These are phyloP conservation scores for Epichloe sylvatica DNA, from an alignment of 2,329 filamentous ascomycete genomes.

Conservation along the genomic window DNA sequence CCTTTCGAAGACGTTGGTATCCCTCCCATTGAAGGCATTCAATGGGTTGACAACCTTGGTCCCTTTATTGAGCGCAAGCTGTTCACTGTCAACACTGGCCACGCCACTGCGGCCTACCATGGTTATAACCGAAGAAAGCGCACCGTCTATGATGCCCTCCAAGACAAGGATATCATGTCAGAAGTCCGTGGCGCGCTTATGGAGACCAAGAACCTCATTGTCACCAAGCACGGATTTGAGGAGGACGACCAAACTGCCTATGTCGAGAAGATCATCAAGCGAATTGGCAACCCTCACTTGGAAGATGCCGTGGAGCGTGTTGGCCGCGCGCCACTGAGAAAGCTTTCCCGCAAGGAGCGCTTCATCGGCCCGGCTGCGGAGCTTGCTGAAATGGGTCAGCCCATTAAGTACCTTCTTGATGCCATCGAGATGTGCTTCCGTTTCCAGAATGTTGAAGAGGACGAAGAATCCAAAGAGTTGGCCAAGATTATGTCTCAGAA, in stretches of 20 bases:
- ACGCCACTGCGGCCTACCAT: slow-evolving; percentile 92
- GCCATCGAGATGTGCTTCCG: slow-evolving; percentile 84
- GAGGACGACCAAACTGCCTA: slow-evolving; percentile 68
- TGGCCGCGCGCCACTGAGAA: slow-evolving; percentile 83
- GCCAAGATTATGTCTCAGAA: slow-evolving; percentile 71
- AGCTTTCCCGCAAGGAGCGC: slow-evolving; percentile 87
- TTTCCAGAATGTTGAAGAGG: slow-evolving; percentile 87
- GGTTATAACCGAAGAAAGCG: slow-evolving; percentile 75
- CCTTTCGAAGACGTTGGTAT: slow-evolving; percentile 57
- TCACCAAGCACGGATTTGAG: slow-evolving; percentile 70
- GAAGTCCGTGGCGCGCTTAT: slow-evolving; percentile 67
- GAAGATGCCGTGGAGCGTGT: slow-evolving; percentile 92
- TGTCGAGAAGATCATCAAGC: slow-evolving; percentile 79
- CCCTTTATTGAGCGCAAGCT: slow-evolving; percentile 99
- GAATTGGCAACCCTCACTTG: slow-evolving; percentile 85
- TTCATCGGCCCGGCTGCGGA: slow-evolving; percentile 87
- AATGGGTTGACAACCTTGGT: slow-evolving; percentile 81
- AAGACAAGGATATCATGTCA: slow-evolving; percentile 63
- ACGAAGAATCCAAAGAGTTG: slow-evolving; percentile 78
- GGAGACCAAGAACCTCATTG: slow-evolving; percentile 78
- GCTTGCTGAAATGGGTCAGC: slow-evolving; percentile 67
- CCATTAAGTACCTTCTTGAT: slow-evolving; percentile 59
- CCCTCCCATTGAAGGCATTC: slow-evolving; percentile 71
- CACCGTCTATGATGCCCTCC: slow-evolving; percentile 79
- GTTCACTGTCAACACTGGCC: slow-evolving; percentile 97